These are phyloP conservation scores for Aegilops bicornis DNA, from an alignment of 176 grass and related monocot genomes.

Conservation along the genomic window DNA sequence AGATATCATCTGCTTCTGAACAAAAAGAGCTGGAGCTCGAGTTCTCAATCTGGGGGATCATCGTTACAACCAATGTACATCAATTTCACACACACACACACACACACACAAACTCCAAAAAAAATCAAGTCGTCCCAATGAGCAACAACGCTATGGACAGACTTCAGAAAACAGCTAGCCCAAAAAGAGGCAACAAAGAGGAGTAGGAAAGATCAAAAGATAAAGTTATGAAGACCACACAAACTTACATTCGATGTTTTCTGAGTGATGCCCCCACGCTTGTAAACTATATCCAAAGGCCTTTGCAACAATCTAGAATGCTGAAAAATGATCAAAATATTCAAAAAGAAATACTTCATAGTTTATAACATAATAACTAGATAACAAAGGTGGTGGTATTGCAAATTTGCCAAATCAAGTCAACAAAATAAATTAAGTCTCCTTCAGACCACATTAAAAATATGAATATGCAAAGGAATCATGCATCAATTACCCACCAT, in stretches of 20 bases:
- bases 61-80: not conserved
- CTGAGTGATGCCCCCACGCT: slow-evolving; percentile 82
- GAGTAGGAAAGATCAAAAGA: not conserved
- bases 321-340: slow-evolving; percentile 49
- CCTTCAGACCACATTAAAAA: not conserved
- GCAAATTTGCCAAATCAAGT: not conserved
- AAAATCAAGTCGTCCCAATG: not conserved
- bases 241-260: slow-evolving; percentile 78
- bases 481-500: not conserved
- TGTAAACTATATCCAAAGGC: slow-evolving; percentile 83
- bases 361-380: slow-evolving; percentile 5
- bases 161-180: not conserved
- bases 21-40: not conserved
- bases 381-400: not conserved
- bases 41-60: slow-evolving; percentile 1
- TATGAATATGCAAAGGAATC: not conserved
- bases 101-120: not conserved
- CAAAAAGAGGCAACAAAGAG: not conserved
- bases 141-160: slow-evolving; percentile 4
- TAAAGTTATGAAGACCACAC: not conserved
- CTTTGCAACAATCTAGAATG: slow-evolving; percentile 82
- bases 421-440: slow-evolving; percentile 20
- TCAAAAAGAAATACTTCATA: slow-evolving; percentile 15
- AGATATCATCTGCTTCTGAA: slow-evolving; percentile 19
- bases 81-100: not conserved